These are phyloP conservation scores for Gracilariopsis chorda DNA, from an alignment of 23 red algal genomes.

Conservation along the genomic window DNA sequence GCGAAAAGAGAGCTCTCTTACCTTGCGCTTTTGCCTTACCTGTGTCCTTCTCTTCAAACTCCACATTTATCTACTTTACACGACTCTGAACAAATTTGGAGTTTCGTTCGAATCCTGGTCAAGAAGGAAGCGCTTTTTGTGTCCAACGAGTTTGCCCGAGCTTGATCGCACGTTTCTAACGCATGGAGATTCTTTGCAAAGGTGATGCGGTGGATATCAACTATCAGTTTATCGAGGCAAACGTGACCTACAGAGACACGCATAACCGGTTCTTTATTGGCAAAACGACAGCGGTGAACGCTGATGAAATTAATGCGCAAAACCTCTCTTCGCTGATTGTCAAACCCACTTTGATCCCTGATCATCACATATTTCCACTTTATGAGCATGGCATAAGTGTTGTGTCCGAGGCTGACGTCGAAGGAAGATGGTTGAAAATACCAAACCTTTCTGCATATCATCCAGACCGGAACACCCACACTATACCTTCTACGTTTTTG, in stretches of 20 bases:
- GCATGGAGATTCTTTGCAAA: constrained; percentile 5
- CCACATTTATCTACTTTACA: background rate
- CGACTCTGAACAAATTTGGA: background rate
- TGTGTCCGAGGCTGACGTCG: background rate
- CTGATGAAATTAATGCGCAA: background rate
- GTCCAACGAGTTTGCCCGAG: background rate
- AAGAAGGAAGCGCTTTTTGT: background rate
- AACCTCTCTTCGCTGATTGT: background rate
- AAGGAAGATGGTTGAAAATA: background rate
- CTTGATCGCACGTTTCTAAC: background rate
- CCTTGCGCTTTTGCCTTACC: background rate
- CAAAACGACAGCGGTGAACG: background rate
- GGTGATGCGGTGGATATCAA: background rate
- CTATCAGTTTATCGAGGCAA: background rate
- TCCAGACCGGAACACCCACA: background rate
- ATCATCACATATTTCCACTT: constrained; percentile 11
- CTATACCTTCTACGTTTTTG: background rate
- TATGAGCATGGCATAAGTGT: background rate
- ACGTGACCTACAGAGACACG: background rate
- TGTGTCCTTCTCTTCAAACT: background rate
- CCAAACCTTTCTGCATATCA: background rate
- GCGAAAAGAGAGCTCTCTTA: too few relatives aligned
- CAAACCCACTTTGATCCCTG: background rate
- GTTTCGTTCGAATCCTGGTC: background rate
- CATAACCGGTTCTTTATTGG: background rate